Percentiles rank a stretch among this genome's conserved stretches.
These are phyloP conservation scores for Phaeosphaeriaceae sp. DNA, from an alignment of 2,329 filamentous ascomycete species.

Conservation along the genomic window DNA sequence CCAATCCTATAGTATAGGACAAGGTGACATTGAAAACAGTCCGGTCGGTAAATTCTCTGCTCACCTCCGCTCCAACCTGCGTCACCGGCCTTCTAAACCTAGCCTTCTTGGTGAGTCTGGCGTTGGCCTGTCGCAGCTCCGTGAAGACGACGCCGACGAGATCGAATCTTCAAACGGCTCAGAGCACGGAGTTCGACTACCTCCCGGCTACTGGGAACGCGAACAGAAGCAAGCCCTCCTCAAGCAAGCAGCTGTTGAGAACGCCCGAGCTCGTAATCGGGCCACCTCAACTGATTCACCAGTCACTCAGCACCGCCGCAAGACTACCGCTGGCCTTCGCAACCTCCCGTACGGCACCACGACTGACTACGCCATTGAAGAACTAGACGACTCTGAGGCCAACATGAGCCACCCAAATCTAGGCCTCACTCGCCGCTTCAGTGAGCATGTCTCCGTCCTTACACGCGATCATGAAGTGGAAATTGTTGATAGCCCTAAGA, in stretches of 20 bases:
- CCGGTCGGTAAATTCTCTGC: slow-evolving; percentile 59
- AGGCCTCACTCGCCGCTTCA: slow-evolving; percentile 44
- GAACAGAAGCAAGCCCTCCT: slow-evolving; percentile 41
- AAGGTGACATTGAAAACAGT: slow-evolving; percentile 66
- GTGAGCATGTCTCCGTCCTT: slow-evolving; percentile 37
- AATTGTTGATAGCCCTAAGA: slow-evolving; percentile 29
- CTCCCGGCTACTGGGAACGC: slow-evolving; percentile 41
- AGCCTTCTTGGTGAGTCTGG: slow-evolving; percentile 71
- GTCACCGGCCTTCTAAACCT: slow-evolving; percentile 80
- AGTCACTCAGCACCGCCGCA: slow-evolving; percentile 33
- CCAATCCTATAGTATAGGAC: slow-evolving; percentile 94
- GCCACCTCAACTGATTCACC: slow-evolving; percentile 39
- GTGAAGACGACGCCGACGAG: slow-evolving; percentile 62
- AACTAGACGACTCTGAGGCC: slow-evolving; percentile 69
- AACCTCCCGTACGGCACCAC: slow-evolving; percentile 64
- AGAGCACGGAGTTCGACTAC: slow-evolving; percentile 55
- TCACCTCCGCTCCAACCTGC: slow-evolving; percentile 59
- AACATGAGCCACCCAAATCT: slow-evolving; percentile 51
- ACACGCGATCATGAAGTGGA: slow-evolving; percentile 33
- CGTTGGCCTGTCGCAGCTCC: slow-evolving; percentile 38
- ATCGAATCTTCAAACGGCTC: slow-evolving; percentile 68
- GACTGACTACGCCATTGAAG: slow-evolving; percentile 75
- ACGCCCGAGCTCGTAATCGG: slow-evolving; percentile 42
- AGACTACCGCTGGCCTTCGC: slow-evolving; percentile 57
- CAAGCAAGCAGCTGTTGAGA: slow-evolving; percentile 47